A percentile compares a stretch with the other conserved stretches of the same genome.
phyloP scores from a whole-genome alignment of 176 grass and related monocot genomes.

The Canna indica region DNA sequence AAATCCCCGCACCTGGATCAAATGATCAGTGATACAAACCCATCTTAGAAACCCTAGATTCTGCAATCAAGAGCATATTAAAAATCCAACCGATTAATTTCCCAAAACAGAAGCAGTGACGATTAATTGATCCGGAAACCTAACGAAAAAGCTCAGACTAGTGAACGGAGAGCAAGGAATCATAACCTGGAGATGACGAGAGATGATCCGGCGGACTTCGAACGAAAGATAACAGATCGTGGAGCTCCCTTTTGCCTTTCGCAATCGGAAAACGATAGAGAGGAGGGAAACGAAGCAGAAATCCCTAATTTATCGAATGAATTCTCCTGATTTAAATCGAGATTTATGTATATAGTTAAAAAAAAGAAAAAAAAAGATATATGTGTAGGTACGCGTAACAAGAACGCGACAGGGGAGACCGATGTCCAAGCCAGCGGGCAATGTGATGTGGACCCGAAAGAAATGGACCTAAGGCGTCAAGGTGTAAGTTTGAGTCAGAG shows the following conservation, averaged over 20 bases:
- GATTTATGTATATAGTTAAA: no score
- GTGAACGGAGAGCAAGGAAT: neutral
- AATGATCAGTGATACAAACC: neutral
- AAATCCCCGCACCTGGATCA: neutral
- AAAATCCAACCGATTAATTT: neutral
- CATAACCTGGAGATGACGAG: neutral
- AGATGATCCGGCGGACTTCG: neutral
- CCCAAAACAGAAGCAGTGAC: neutral
- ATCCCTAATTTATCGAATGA: no score
- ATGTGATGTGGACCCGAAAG: no score
- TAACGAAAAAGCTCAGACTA: neutral
- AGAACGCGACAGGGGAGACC: no score
- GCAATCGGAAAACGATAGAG: neutral
- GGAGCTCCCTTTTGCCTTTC: neutral
- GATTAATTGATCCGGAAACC: neutral
- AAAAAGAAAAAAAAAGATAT: no score
- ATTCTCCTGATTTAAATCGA: no score
- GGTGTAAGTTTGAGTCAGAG: no score
- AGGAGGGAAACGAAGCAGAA: no score
- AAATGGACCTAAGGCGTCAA: no score
- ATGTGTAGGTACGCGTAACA: no score
- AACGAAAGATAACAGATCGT: neutral
- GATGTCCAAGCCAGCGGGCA: no score
- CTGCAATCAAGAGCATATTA: neutral
- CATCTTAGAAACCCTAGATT: conserved; percentile 6